These are phyloP conservation scores for Dictyostelium intermedium DNA, from an alignment of 78 protist genomes.

Conservation along the genomic window DNA sequence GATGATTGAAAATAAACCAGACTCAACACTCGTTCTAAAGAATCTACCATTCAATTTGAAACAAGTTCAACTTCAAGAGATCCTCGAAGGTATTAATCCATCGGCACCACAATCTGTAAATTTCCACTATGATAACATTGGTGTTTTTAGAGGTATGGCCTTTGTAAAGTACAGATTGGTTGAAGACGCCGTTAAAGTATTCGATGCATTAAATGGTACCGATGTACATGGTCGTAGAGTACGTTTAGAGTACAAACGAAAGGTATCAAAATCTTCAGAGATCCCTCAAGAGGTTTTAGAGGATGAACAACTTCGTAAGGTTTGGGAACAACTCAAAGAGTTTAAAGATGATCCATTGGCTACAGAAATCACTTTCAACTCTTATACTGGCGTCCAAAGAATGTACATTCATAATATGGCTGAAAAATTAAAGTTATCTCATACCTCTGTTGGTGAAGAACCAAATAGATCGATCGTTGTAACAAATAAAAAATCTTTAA, in stretches of 20 bases:
- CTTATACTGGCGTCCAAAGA: conserved; percentile 75
- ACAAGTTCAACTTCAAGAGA: conserved; percentile 80
- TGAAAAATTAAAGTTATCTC: conserved; percentile 64
- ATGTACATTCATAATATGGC: conserved; percentile 84
- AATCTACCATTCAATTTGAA: conserved; percentile 70
- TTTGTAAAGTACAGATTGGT: conserved; percentile 77
- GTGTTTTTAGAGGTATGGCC: conserved; percentile 83
- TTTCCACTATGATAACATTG: conserved; percentile 73
- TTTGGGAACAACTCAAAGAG: conserved; percentile 70
- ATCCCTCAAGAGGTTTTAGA: conserved; percentile 72
- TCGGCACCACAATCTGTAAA: conserved; percentile 71
- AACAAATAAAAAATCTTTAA: conserved; percentile 17
- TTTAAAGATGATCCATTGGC: conserved; percentile 50
- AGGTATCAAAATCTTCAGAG: conserved; percentile 48
- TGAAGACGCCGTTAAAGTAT: conserved; percentile 73
- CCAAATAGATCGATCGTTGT: conserved; percentile 60
- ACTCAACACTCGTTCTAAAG: conserved; percentile 70
- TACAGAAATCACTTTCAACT: conserved; percentile 39
- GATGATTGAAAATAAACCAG: conserved; percentile 77
- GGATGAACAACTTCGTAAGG: conserved; percentile 67
- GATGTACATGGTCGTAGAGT: conserved; percentile 78
- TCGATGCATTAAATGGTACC: conserved; percentile 76
- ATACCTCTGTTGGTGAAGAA: conserved; percentile 77
- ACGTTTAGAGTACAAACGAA: conserved; percentile 71
- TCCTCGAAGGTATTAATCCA: conserved; percentile 66